Evolutionary conservation across 2,329 filamentous ascomycete species (phyloP).

Genomic region (Paraphoma sp.): DNA sequence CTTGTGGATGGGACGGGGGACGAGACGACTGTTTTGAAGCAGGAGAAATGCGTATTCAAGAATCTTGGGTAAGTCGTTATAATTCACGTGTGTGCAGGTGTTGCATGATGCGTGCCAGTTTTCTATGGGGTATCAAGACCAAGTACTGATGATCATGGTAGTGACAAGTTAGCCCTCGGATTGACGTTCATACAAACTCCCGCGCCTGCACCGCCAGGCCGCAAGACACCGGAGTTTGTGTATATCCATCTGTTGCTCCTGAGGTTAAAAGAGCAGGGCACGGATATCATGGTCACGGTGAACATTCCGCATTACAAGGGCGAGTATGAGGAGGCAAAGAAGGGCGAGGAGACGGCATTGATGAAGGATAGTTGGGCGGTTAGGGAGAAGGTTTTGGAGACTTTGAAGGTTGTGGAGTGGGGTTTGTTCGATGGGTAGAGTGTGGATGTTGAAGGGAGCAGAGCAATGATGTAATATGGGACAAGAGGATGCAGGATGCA

Average conservation of each 20-base stretch:
- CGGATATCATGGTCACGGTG: constrained; percentile 84
- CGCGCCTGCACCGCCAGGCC: constrained; percentile 38
- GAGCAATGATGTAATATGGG: not conserved
- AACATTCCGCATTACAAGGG: constrained; percentile 85
- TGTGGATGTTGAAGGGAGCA: not conserved
- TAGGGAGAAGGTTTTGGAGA: constrained; percentile 74
- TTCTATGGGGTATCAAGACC: not conserved
- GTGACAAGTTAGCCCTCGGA: constrained; percentile 67
- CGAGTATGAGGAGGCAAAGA: constrained; percentile 74
- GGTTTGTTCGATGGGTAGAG: constrained; percentile 64
- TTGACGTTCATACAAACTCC: constrained; percentile 66
- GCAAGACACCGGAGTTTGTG: constrained; percentile 62
- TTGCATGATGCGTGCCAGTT: too few relatives aligned
- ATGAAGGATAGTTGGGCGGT: constrained; percentile 68
- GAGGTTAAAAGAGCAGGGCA: constrained; percentile 74
- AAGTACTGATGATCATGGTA: constrained; percentile 15
- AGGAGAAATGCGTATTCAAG: constrained; percentile 34
- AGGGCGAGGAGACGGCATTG: constrained; percentile 63
- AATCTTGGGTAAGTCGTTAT: constrained; percentile 47
- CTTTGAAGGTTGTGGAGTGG: constrained; percentile 83
- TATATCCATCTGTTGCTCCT: constrained; percentile 80
- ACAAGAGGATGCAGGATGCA: not conserved
- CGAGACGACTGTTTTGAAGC: constrained; percentile 42
- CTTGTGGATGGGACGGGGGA: constrained; percentile 49
- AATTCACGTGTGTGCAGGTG: too few relatives aligned